A percentile compares a stretch with the other conserved stretches of the same genome.
Conservation (phyloP, 108 stramenopile genomes). For the Cyclostephanos invisitatus region DNA sequence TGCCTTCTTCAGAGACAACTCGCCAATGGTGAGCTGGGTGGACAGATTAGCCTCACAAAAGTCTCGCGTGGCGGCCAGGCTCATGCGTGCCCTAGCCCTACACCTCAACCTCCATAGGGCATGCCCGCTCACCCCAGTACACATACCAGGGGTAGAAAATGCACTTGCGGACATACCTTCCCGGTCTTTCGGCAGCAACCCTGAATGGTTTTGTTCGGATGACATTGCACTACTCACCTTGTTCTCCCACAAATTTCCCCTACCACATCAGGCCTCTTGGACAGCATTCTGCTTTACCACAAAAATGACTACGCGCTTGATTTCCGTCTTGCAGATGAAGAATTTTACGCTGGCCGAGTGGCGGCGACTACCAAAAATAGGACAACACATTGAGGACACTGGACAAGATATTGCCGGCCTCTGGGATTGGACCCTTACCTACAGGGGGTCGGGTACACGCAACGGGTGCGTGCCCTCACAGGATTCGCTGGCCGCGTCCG, state of each 20-base stretch:
- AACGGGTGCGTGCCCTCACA: neutral
- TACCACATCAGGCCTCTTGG: conserved; percentile 25
- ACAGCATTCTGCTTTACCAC: neutral
- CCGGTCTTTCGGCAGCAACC: conserved; percentile 15
- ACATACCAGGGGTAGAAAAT: conserved; percentile 9
- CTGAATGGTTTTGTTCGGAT: conserved; percentile 8
- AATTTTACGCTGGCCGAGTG: conserved; percentile 3
- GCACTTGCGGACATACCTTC: conserved; percentile 13
- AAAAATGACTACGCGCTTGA: conserved; percentile 6
- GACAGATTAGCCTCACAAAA: neutral
- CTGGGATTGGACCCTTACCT: neutral
- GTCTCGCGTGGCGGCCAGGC: neutral
- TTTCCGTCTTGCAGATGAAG: conserved; percentile 17
- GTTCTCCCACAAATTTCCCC: conserved; percentile 4
- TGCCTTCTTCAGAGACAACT: conserved; percentile 14
- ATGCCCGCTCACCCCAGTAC: conserved; percentile 5
- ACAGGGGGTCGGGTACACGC: neutral
- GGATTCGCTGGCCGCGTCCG: neutral
- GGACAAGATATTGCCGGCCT: conserved; percentile 9
- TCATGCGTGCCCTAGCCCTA: conserved; percentile 3
- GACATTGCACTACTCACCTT: conserved; percentile 5
- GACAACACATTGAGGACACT: conserved; percentile 12
- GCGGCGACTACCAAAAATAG: neutral
- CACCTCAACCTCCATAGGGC: neutral
- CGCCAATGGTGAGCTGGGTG: conserved; percentile 16